Percentiles rank a stretch among this genome's conserved stretches.
Conservation (phyloP, 768 basidiomycete genomes). For the Daedalea quercina region DNA sequence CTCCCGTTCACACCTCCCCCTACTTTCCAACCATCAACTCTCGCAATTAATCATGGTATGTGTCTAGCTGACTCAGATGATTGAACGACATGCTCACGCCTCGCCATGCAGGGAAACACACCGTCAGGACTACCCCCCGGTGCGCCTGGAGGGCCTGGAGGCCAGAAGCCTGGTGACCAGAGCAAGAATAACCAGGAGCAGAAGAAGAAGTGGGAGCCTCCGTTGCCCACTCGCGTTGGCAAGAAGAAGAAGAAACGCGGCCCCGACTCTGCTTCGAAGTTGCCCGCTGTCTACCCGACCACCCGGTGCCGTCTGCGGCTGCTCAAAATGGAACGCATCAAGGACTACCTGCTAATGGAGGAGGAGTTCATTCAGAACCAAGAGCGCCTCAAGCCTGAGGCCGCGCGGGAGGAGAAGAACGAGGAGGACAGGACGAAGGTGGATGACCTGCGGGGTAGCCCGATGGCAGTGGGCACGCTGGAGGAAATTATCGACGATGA, state of each 20-base stretch:
- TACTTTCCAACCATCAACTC: conserved; percentile 3
- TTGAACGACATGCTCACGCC: neutral
- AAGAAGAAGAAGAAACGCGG: conserved; percentile 82
- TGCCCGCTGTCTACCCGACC: conserved; percentile 89
- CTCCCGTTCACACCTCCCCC: neutral
- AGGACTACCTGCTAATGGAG: conserved; percentile 94
- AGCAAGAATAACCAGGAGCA: conserved; percentile 34
- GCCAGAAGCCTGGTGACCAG: conserved; percentile 30
- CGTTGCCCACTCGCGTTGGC: conserved; percentile 92
- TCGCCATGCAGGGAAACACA: conserved; percentile 55
- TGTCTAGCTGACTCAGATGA: neutral
- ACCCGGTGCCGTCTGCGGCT: conserved; percentile 93
- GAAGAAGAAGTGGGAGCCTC: conserved; percentile 98
- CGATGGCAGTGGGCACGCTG: conserved; percentile 97
- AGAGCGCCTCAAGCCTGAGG: conserved; percentile 82
- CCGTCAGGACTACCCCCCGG: conserved; percentile 52
- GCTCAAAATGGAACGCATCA: conserved; percentile 95
- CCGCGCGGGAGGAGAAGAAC: conserved; percentile 88
- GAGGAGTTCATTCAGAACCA: conserved; percentile 93
- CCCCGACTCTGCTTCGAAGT: conserved; percentile 85
- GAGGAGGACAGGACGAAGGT: conserved; percentile 92
- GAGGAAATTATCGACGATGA: conserved; percentile 98
- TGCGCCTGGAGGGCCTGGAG: conserved; percentile 24
- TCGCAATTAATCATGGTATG: conserved; percentile 11
- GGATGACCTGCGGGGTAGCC: conserved; percentile 89